Evolutionary conservation across 805 yeast species (phyloP).

Genomic region (Ascoidea asiatica): DNA sequence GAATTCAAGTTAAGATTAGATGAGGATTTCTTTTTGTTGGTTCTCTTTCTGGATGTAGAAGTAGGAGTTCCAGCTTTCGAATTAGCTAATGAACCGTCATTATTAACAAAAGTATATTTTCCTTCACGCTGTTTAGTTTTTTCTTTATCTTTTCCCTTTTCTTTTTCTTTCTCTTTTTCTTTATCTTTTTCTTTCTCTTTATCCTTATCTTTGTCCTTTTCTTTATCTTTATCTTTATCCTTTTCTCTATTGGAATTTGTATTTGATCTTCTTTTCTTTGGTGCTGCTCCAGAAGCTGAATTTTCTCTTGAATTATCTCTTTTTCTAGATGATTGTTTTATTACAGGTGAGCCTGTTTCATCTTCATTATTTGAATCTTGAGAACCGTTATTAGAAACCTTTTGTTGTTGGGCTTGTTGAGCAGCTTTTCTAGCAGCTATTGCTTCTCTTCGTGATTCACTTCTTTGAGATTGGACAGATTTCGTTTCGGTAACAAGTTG

Average conservation of each 20-base stretch:
- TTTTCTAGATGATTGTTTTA: background rate
- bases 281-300: background rate
- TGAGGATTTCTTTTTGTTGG: background rate
- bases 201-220: too few species aligned
- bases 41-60: background rate
- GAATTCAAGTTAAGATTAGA: too few species aligned
- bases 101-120: too few species aligned
- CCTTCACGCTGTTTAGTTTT: too few species aligned
- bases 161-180: too few species aligned
- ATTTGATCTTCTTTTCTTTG: background rate
- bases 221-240: too few species aligned
- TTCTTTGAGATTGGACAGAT: conserved; percentile 61
- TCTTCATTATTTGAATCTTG: background rate
- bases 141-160: too few species aligned
- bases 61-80: background rate
- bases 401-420: conserved; percentile 9
- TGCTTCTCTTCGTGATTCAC: conserved; percentile 85
- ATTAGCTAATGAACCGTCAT: background rate
- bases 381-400: background rate
- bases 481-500: conserved; percentile 31
- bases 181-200: too few species aligned
- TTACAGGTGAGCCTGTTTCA: background rate
- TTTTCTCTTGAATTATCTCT: background rate
- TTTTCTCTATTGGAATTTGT: background rate
- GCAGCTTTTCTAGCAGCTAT: conserved; percentile 75